Evolutionary conservation across 805 yeast species (phyloP), one percentile per base, ranked within the genome.

Genomic region (Metschnikowia koreensis): DNA sequence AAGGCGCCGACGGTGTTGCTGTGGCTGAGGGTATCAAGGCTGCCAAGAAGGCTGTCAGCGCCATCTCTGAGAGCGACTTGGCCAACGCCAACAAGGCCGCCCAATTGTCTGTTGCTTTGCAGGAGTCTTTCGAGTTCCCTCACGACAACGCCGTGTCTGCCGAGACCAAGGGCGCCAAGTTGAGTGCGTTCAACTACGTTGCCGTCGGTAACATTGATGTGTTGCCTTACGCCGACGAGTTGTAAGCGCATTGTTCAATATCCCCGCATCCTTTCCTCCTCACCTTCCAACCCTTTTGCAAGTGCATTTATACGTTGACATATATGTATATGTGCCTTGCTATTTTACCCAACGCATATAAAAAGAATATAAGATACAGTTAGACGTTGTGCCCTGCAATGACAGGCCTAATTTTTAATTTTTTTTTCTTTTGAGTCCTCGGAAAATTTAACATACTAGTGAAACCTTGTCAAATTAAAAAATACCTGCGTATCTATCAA

Each of bases 171-270:
- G 63, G 66, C 44, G 66, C 60, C 53, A 76, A 80, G 65, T 63
- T 87, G 55, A 79, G 79, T 58, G 57, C 50, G 44, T 85, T 84
- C 77, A 90, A 86, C 77, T 85, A 87, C 66, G 94, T 86, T 59
- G 97, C 94, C 57, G 85, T 89, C 56, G 99, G 98, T 74, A 86
- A 90, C 71, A 83, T 86, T 55, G 86, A 84, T 67, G 83, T 82
- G 60, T 83, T 93, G 75, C 97, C 99, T 66, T 87, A 79, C 71
- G 86, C 87, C 64, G 91, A 87, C 71, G 97, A 94, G 77, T 85
- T 93, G 74, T 88, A 87, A 60, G 47, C 15, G 43, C 29, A 42
- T 38, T 37, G 45, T 36, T 33, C 39, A 37, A 31, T 4, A 22
- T 39, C 55, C 50, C 51, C 61, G 53, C 52, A 54, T 51, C 40